Evolutionary conservation across 164 flowering plant genomes (phyloP).

Genomic region (Liquidambar formosana): DNA sequence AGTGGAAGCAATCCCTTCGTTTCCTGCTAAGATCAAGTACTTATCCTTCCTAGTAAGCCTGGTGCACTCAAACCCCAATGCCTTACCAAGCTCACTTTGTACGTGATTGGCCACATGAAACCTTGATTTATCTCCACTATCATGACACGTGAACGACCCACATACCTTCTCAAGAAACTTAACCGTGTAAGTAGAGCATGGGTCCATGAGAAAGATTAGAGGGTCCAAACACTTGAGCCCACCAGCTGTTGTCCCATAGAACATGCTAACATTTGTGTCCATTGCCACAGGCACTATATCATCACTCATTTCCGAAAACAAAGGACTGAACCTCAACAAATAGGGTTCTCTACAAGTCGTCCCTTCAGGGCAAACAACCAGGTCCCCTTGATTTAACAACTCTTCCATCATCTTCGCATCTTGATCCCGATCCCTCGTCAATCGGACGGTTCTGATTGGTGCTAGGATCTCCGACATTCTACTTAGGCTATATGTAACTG

Average conservation of each 20-base stretch:
- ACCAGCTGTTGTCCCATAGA: conserved; percentile 52
- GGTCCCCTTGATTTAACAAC: conserved; percentile 40
- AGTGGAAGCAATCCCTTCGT: conserved; percentile 31
- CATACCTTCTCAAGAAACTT: conserved; percentile 29
- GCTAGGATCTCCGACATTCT: conserved; percentile 46
- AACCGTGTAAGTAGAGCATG: conserved; percentile 35
- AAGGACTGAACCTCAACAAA: conserved; percentile 58
- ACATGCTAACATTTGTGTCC: conserved; percentile 35
- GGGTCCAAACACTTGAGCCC: conserved; percentile 61
- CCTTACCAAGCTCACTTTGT: conserved; percentile 40
- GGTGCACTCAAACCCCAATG: conserved; percentile 53
- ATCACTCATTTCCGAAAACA: conserved; percentile 52
- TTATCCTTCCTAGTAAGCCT: conserved; percentile 60
- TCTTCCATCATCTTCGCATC: conserved; percentile 45
- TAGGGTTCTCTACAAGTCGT: conserved; percentile 70
- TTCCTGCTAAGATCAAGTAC: conserved; percentile 58
- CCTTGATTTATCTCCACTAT: conserved; percentile 22
- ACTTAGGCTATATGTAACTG: conserved; percentile 63
- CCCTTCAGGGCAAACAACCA: conserved; percentile 70
- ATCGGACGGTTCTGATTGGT: conserved; percentile 54
- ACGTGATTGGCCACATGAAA: conserved; percentile 52
- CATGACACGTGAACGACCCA: conserved; percentile 21
- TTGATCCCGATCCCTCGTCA: conserved; percentile 37
- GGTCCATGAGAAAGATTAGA: conserved; percentile 56
- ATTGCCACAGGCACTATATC: conserved; percentile 53